Conservation (phyloP, 2,329 filamentous ascomycete species). For the Alternaria ethzedia region DNA sequence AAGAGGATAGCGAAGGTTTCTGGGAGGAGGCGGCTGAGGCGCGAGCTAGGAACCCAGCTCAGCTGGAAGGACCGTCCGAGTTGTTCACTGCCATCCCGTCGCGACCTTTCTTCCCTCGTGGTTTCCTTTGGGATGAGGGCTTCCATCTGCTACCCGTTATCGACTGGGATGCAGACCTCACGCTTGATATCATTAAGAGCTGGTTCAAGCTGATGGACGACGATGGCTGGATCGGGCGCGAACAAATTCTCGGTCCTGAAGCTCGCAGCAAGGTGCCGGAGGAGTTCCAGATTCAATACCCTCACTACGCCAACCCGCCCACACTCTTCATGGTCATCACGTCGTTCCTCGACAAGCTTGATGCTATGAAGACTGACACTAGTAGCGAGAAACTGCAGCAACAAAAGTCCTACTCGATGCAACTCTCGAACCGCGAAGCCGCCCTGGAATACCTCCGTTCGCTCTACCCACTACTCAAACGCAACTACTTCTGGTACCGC, state of each 20-base stretch:
- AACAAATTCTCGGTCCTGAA: slow-evolving; percentile 91
- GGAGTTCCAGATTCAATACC: slow-evolving; percentile 95
- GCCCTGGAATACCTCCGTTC: slow-evolving; percentile 74
- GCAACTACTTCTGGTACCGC: slow-evolving; percentile 94
- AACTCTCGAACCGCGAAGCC: slow-evolving; percentile 71
- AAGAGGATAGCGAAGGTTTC: slow-evolving; percentile 93
- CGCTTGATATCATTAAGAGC: slow-evolving; percentile 83
- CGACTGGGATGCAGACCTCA: slow-evolving; percentile 91
- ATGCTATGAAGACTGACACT: slow-evolving; percentile 50
- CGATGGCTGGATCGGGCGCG: slow-evolving; percentile 95
- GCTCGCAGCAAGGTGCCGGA: slow-evolving; percentile 91
- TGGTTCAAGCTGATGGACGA: slow-evolving; percentile 98
- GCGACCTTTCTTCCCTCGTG: slow-evolving; percentile 92
- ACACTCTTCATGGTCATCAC: slow-evolving; percentile 92
- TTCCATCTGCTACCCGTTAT: slow-evolving; percentile 91
- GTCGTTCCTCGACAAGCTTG: slow-evolving; percentile 79
- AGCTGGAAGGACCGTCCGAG: slow-evolving; percentile 81
- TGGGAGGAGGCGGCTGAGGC: slow-evolving; percentile 91
- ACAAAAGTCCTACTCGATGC: slow-evolving; percentile 62
- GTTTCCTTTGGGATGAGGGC: slow-evolving; percentile 97
- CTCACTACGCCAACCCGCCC: slow-evolving; percentile 95
- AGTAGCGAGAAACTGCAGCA: slow-evolving; percentile 44
- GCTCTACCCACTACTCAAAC: slow-evolving; percentile 85
- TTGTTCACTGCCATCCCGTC: slow-evolving; percentile 93
- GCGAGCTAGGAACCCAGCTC: slow-evolving; percentile 69